Conservation (phyloP, 768 basidiomycete genomes). For the Suillus occidentalis region DNA sequence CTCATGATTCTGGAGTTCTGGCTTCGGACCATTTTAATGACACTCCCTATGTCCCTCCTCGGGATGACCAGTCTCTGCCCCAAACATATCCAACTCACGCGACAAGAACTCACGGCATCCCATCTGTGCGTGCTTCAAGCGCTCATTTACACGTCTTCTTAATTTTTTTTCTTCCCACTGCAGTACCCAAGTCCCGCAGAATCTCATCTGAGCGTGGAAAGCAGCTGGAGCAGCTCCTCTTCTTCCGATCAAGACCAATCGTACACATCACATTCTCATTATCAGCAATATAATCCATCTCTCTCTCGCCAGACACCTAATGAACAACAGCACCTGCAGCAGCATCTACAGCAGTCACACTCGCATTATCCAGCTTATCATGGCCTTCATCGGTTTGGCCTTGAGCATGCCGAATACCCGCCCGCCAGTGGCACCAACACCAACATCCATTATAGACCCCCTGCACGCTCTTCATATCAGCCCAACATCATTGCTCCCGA, state of each 20-base stretch:
- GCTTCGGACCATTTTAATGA: conserved; percentile 26
- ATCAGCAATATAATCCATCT: conserved; percentile 12
- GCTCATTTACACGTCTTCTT: neutral
- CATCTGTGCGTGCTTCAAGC: conserved; percentile 13
- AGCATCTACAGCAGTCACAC: conserved; percentile 13
- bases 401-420: conserved; percentile 21
- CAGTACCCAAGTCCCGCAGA: conserved; percentile 27
- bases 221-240: conserved; percentile 27
- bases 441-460: conserved; percentile 18
- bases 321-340: neutral
- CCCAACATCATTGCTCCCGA: conserved; percentile 18
- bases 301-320: conserved; percentile 5
- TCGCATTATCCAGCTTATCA: conserved; percentile 23
- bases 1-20: conserved; percentile 13
- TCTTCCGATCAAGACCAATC: conserved; percentile 18
- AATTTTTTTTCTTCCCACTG: conserved; percentile 11
- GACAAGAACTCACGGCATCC: conserved; percentile 14
- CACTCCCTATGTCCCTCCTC: conserved; percentile 31
- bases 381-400: conserved; percentile 21
- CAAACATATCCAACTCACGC: conserved; percentile 15
- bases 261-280: conserved; percentile 10
- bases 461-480: conserved; percentile 14
- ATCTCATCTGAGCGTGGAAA: conserved; percentile 25
- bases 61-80: conserved; percentile 21
- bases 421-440: conserved; percentile 7